phyloP scores from a whole-genome alignment of 2,329 filamentous ascomycete genomes.

The Exophiala alcalophila region DNA sequence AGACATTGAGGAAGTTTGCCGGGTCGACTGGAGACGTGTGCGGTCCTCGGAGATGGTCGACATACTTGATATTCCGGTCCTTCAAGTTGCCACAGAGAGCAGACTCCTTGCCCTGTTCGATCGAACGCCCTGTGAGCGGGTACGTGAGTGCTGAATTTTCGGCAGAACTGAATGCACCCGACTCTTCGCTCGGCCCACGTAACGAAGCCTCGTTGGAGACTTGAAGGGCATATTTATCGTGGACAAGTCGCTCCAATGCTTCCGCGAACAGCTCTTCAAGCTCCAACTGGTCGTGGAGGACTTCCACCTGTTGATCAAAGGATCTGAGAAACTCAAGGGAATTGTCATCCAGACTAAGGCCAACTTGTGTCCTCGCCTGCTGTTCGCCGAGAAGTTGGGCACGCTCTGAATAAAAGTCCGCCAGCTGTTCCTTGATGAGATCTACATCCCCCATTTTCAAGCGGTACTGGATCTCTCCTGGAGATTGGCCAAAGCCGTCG shows the following conservation, averaged over 20 bases:
- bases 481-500: not conserved
- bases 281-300: conserved; percentile 11
- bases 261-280: conserved; percentile 4
- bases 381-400: conserved; percentile 3
- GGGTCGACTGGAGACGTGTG: not conserved
- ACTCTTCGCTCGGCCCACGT: not conserved
- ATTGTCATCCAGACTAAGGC: conserved; percentile 9
- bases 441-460: conserved; percentile 6
- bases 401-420: not conserved
- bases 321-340: conserved; percentile 5
- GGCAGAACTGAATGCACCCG: not conserved
- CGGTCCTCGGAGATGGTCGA: conserved; percentile 1
- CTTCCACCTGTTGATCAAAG: not conserved
- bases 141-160: not conserved
- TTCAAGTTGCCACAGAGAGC: not conserved
- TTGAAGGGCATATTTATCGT: conserved; percentile 6
- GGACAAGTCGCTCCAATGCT: conserved; percentile 4
- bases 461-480: conserved; percentile 2
- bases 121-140: too few relatives aligned
- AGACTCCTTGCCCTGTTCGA: not conserved
- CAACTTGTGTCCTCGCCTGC: conserved; percentile 5
- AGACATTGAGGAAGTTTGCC: conserved; percentile 9
- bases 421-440: conserved; percentile 2
- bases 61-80: conserved; percentile 1
- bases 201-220: not conserved